Base-by-base conservation (phyloP, 257 asterid genomes). In the Jacaranda copaia region DNA sequence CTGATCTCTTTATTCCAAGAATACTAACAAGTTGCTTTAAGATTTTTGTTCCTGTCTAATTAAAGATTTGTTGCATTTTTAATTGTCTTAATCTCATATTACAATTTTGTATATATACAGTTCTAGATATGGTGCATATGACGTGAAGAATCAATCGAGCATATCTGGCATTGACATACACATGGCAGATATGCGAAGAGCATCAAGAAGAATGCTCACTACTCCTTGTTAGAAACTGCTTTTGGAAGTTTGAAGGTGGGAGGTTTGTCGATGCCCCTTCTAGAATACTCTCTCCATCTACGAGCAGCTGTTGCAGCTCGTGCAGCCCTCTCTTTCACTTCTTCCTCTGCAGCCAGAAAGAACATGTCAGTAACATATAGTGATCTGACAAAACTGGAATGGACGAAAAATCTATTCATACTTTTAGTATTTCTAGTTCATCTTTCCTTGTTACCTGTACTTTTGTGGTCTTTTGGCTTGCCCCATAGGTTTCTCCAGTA, bases 281-380 rank as follows among this genome's bases (percentile, higher is more conserved):
- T 80, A 1, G 99, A 96, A 80, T 96, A 93, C 80, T 96, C 99
- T 81, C 99, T 88, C 99, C 99, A 96, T 81, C 97, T 82, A 25
- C 97, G 96, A 74, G 99, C 85, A 32, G 99, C 99, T 11, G 97
- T 97, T 8, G 99, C 99, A 43, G 98, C 94, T 83, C 96, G 86
- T 25, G 84, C 81, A 4, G 93, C 89, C 82, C 96, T 83, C 86
- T 95, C 97, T 58, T 86, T 85, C 69, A 81, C 88, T 77, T 89
- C 90, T 77, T 89, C 97, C 81, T 92, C 99, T 89, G 94, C 75
- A 81, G 68, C 74, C 62, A 74, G 64, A 65, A 19, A 36, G 8
- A 35, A 64, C 61, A 45, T 19, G 43, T 46, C 13, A 15, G 16
- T 59, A 40, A 35, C 46, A 40, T 5, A 40, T 25, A 25, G 32